A percentile compares a stretch with the other conserved stretches of the same genome.
Conservation (phyloP, 495 filamentous ascomycete species). For the Penicillium salamii region DNA sequence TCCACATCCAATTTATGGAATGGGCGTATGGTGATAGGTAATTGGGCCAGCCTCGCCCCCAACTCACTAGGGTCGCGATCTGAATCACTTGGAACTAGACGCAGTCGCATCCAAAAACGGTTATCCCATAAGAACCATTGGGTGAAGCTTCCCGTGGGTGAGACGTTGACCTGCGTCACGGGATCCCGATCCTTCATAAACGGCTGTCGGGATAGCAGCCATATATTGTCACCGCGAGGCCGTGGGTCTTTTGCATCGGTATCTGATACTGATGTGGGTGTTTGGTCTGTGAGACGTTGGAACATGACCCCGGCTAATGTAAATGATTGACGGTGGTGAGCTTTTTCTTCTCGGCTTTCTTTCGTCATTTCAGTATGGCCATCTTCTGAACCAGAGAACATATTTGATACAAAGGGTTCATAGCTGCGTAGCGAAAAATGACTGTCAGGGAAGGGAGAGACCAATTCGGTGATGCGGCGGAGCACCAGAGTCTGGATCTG, state of each 20-base stretch:
- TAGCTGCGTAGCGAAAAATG: slow-evolving; percentile 36
- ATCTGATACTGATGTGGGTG: slow-evolving; percentile 15
- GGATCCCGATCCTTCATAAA: slow-evolving; percentile 32
- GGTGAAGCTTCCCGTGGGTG: slow-evolving; percentile 9
- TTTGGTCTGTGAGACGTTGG: slow-evolving; percentile 36
- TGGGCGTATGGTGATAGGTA: slow-evolving; percentile 46
- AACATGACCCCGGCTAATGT: slow-evolving; percentile 54
- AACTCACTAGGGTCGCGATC: neutral
- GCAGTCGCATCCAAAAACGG: slow-evolving; percentile 75
- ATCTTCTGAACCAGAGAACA: slow-evolving; percentile 20
- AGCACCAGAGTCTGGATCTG: slow-evolving; percentile 35
- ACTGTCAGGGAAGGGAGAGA: slow-evolving; percentile 41
- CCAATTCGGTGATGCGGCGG: slow-evolving; percentile 41
- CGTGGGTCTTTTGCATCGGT: slow-evolving; percentile 2
- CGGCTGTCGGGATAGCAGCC: slow-evolving; percentile 52
- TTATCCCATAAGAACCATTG: slow-evolving; percentile 66
- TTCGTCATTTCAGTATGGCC: slow-evolving; percentile 10
- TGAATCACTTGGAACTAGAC: slow-evolving; percentile 7
- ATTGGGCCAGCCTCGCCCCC: neutral
- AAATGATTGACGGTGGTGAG: slow-evolving; percentile 42
- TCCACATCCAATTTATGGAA: slow-evolving; percentile 49
- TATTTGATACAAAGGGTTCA: slow-evolving; percentile 20
- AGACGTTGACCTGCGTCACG: slow-evolving; percentile 9
- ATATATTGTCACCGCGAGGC: slow-evolving; percentile 27
- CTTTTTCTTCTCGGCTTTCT: slow-evolving; percentile 14